phyloP scores from a whole-genome alignment of 768 basidiomycete genomes.

The Agaricus blazei region DNA sequence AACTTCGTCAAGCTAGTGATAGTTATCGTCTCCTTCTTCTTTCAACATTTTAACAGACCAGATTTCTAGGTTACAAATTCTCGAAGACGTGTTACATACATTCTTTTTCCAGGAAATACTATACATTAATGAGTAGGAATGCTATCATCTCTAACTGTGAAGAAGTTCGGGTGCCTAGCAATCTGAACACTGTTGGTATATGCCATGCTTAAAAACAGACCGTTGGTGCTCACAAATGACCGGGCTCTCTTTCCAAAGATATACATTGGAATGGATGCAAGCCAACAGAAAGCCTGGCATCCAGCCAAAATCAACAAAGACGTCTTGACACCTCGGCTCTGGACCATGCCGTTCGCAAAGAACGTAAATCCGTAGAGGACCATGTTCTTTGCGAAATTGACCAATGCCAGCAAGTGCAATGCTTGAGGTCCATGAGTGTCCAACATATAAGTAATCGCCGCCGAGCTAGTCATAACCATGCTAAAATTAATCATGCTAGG shows the following conservation, averaged over 20 bases:
- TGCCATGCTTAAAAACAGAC: neutral
- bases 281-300: conserved; percentile 36
- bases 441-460: conserved; percentile 40
- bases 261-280: conserved; percentile 37
- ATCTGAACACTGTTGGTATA: conserved; percentile 12
- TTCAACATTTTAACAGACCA: conserved; percentile 41
- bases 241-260: conserved; percentile 37
- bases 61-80: conserved; percentile 10
- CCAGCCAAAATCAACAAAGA: conserved; percentile 35
- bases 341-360: conserved; percentile 38
- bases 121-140: neutral
- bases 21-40: conserved; percentile 42
- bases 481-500: conserved; percentile 37
- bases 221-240: conserved; percentile 29
- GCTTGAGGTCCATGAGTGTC: conserved; percentile 39
- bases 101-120: neutral
- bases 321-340: conserved; percentile 29
- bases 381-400: conserved; percentile 40
- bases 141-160: conserved; percentile 15
- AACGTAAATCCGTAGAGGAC: conserved; percentile 40
- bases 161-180: conserved; percentile 20
- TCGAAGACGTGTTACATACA: neutral
- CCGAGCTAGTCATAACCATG: conserved; percentile 37
- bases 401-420: conserved; percentile 34
- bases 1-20: conserved; percentile 35